Evolutionary conservation across 1,139 yeast species (phyloP), one percentile per base, ranked within the genome.

Genomic region (Chernovozyma aurita): DNA sequence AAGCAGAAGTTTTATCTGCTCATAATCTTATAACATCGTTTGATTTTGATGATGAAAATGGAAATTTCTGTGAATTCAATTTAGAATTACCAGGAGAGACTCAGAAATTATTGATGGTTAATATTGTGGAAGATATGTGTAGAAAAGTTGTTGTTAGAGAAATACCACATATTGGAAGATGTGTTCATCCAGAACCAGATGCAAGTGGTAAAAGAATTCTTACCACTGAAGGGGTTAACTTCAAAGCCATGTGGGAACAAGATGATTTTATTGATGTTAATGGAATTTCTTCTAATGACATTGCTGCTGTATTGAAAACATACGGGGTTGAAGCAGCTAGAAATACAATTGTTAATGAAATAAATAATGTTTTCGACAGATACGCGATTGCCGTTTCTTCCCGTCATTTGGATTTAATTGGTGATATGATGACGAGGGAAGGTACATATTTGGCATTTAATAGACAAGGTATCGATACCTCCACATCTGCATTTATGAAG

Each of bases 291-390:
- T 87, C 97, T 14, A 94, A 94, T 71, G 98, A 94, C 62, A 81
- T 94, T 49, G 81, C 87, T 32, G 87, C 96, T 15, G 96, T 94
- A 5, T 73, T 94, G 52, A 76, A 73, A 48, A 87, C 95, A 0
- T 94, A 94, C 54, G 99, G 99, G 61, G 98, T 92, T 38, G 99
- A 94, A 65, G 98, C 98, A 31, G 98, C 98, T 18, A 80, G 98
- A 65, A 87, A 88, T 61, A 92, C 98, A 28, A 86, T 94, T 68
- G 97, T 90, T 29, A 84, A 87, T 52, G 99, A 94, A 73, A 86
- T 94, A 59, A 85, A 87, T 64, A 84, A 87, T 52, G 98, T 94
- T 53, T 94, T 94, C 78, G 87, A 87, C 48, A 90, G 95, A 40
- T 92, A 92, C 63, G 98, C 97, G 52, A 94, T 94, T 58, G 71